phyloP scores from a whole-genome alignment of 306 rosid genomes.

The Neltuma alba region DNA sequence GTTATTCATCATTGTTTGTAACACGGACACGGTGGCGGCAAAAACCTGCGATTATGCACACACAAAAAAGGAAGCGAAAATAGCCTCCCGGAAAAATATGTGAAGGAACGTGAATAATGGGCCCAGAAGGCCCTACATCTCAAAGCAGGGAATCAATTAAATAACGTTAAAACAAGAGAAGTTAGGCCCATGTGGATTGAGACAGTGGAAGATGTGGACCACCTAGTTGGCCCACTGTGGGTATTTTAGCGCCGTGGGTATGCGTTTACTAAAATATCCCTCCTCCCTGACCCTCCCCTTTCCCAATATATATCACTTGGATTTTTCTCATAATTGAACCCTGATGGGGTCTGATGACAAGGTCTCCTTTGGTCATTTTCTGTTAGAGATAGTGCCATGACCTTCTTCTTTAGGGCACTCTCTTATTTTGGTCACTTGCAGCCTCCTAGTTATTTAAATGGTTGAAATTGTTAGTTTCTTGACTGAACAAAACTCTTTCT shows the following conservation, averaged over 20 bases:
- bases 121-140: not conserved
- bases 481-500: not conserved
- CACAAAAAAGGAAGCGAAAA: not conserved
- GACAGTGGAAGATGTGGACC: not conserved
- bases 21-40: not conserved
- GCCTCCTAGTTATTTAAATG: not conserved
- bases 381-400: not conserved
- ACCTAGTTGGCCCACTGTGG: not conserved
- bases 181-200: constrained; percentile 24
- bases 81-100: not conserved
- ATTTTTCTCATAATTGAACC: not conserved
- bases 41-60: not conserved
- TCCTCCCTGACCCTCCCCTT: not conserved
- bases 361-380: constrained; percentile 33
- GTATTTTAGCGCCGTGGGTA: not conserved
- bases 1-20: not conserved
- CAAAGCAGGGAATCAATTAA: constrained; percentile 18
- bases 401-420: not conserved
- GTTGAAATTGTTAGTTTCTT: not conserved
- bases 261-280: constrained; percentile 24
- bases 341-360: not conserved
- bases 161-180: constrained; percentile 23
- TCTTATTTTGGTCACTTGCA: not conserved
- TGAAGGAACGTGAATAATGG: not conserved
- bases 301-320: not conserved